Conservation (phyloP, 192 early-diverging fungal genomes). For the Coemansia sp. region DNA sequence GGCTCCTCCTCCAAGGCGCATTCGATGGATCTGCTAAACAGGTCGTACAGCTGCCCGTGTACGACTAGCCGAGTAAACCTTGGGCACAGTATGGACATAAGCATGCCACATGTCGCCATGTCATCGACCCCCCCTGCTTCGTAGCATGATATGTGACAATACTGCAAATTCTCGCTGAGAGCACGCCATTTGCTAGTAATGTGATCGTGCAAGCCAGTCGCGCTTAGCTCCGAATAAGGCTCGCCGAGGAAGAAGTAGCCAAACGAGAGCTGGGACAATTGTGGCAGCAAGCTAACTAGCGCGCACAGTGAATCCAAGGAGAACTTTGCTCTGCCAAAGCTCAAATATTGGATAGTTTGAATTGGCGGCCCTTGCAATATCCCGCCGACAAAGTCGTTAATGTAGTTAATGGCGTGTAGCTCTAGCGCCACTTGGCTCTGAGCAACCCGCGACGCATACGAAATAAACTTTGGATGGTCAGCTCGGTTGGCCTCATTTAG, state of each 20-base stretch:
- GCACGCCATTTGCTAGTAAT: background rate
- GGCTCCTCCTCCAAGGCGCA: background rate
- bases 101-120: background rate
- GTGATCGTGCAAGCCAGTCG: background rate
- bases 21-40: background rate
- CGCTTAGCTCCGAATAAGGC: background rate
- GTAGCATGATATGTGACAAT: background rate
- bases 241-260: background rate
- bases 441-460: background rate
- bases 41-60: background rate
- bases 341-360: background rate
- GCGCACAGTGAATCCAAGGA: background rate
- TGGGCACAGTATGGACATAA: background rate
- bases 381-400: background rate
- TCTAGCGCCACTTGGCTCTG: background rate
- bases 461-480: background rate
- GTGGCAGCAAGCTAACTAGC: background rate
- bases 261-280: background rate
- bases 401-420: background rate
- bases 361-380: background rate
- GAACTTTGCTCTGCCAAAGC: background rate
- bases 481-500: background rate
- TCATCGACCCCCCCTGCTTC: background rate
- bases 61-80: constrained; percentile 6
- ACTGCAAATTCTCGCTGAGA: background rate